Base-by-base conservation (phyloP, 495 filamentous ascomycete genomes). In the Niebla homalea region DNA sequence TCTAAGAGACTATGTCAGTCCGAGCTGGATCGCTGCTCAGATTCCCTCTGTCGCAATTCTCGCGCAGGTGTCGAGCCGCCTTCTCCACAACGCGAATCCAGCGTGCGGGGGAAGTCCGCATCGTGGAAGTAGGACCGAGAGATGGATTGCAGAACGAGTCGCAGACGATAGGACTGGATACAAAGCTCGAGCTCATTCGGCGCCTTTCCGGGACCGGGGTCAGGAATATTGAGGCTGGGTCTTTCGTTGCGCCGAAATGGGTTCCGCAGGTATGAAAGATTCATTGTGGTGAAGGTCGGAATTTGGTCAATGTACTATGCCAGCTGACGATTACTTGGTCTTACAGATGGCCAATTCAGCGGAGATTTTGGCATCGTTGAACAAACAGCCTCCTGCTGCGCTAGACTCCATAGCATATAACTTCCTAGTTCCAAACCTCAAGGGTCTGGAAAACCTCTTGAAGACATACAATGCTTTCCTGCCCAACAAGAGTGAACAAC, bases 81-180 rank as follows among this genome's bases (percentile, higher is more conserved):
- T 43, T 16, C n/a, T 16, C 38, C 21, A 18, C 36, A 49, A 15
- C 15, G 50, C 15, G 44, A 55, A 4, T 23, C 46, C 39, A 55
- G 44, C 40, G 45, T 32, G 47, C 54, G 39, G 72, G 71, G 51
- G 70, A 75, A 62, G 73, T 75, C 52, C 72, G 71, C 51, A 82
- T 98, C 52, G 82, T 96, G 49, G 92, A 98, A 67, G 92, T 97
- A 53, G 89, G 90, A 14, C 85, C 90, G 26, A 78, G 92, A 55
- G 92, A 98, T 71, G 92, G 92, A 38, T 69, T 98, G 46, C 92
- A 98, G 69, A 97, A 97, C 61, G 93, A 97, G 70, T 92, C 92
- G 69, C 83, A 74, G 55, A 72, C 76, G 2, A 86, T 98, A 52
- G 68, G 85, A 18, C 68, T 89, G 49, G 75, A 77, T 36, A 94